Conservation (phyloP, 1,284 basidiomycete genomes). For the Ceratobasidium sp. region DNA sequence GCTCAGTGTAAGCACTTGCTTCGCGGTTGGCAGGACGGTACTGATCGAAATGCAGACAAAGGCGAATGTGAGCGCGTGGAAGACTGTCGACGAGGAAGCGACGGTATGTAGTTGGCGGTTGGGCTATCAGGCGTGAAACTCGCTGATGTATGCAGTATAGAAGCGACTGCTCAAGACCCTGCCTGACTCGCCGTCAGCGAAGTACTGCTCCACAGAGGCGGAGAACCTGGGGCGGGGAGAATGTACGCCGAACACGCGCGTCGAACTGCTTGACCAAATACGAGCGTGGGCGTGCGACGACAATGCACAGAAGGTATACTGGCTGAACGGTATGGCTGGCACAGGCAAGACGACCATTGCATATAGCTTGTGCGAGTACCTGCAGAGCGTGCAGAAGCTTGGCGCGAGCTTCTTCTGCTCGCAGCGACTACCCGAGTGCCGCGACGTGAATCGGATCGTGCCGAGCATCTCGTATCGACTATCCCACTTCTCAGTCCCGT, state of each 20-base stretch:
- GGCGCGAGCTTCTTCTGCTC: conserved; percentile 31
- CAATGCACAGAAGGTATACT: background rate
- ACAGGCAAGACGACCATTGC: conserved; percentile 10
- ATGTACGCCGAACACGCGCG: conserved; percentile 6
- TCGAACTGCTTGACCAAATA: background rate
- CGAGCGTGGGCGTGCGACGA: background rate
- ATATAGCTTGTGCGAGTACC: background rate
- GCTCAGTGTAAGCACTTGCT: background rate
- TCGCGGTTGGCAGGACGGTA: no score
- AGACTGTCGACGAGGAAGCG: background rate
- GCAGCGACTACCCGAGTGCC: background rate
- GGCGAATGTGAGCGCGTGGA: background rate
- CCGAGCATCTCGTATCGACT: conserved; percentile 11
- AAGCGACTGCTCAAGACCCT: background rate
- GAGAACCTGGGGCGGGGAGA: background rate
- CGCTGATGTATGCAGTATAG: no score
- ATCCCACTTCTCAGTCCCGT: background rate
- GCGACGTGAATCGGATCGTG: conserved; percentile 7
- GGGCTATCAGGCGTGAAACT: no score
- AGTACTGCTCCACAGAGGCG: background rate
- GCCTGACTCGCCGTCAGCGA: background rate
- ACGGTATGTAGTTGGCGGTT: background rate
- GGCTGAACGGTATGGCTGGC: conserved; percentile 38
- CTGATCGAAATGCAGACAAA: background rate
- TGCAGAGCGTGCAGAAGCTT: background rate